Evolutionary conservation across 2,329 filamentous ascomycete genomes (phyloP), one percentile per base, ranked within the genome.

Genomic region (Dothistroma septosporum): DNA sequence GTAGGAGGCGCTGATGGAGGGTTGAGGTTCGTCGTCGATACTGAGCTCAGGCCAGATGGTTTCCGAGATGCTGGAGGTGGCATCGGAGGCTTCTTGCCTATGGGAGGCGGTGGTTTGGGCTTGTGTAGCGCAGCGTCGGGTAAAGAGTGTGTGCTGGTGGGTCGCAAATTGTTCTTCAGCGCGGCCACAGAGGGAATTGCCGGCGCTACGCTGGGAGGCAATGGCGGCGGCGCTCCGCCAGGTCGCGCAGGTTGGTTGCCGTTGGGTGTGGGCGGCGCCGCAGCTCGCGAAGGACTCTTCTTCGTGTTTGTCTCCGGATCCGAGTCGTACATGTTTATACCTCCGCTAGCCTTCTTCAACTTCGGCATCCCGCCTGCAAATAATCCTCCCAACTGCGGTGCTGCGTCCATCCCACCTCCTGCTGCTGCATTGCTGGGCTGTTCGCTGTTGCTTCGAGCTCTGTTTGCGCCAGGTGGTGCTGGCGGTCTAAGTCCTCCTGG

Each of bases 331-430:
- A 80, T 80, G 56, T 79, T 78, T 33, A 82, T 75, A 53, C 90
- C 92, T 59, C 91, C 89, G 2, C 87, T 84, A 10, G 63, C 69
- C 79, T 95, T 97, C 75, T 90, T 90, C 71, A 99, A 75, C 78
- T 97, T 97, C 2, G 94, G 94, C 85, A 97, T 97, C 41, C 93
- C 94, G 37, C 91, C 92, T 0, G 90, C 91, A 72, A 99, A 96
- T 28, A 99, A 76, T 1, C 94, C 94, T 32, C 81, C 93, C 11
- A 97, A 76, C 73, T 97, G 93, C 11, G 92, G 91, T 53, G 90
- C 85, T 21, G 85, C 76, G 22, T 87, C 84, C 67, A 82, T 76
- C 5, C 76, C 77, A 64, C 78, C 77, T 53, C 81, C 80, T 57
- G 70, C 69, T 64, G 78, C 76, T 50, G 82, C 72, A 66, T 65